Evolutionary conservation across 257 asterid genomes (phyloP), one percentile per base, ranked within the genome.

Genomic region (Ocimum tenuiflorum): DNA sequence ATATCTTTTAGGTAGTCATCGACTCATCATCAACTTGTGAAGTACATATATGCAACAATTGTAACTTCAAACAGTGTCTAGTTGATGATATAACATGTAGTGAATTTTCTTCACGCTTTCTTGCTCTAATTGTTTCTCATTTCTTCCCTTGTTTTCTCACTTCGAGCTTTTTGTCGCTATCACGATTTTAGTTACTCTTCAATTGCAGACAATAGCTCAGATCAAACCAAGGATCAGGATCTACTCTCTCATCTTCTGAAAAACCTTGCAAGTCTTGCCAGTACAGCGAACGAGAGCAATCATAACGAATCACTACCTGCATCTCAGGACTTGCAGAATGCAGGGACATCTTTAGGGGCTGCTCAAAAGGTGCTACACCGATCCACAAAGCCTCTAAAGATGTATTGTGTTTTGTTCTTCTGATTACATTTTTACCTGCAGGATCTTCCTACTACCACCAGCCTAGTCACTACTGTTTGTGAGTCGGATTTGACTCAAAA

Each of bases 161-260:
- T 29, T 71, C 46, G 18, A 36, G 36, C 24, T 53, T 43, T 60
- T 60, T 38, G 45, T 27, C 48, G 4, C n/a, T 35, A 36, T 63
- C 66, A 49, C 70, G 76, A 60, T 20, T 38, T 35, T 54, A 42
- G 27, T 52, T 18, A 45, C 45, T 17, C 52, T 35, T 58, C 38
- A 15, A 70, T 68, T 64, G 68, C 83, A 79, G 81, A 75, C 60
- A 79, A 72, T 58, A 68, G 56, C 74, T 75, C 83, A 11, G 80
- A 75, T 59, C 76, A 79, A 33, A 56, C 69, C 54, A 69, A 75
- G 52, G 72, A 79, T 75, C 78, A 63, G 61, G 80, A 73, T 65
- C 71, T 79, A 61, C 69, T 79, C 29, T 71, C 80, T 36, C 80
- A 79, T 75, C 83, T 79, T 48, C 33, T 79, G 14, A 69, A 64